Evolutionary conservation across 768 basidiomycete species (phyloP).

Genomic region (Tulasnella sp.): DNA sequence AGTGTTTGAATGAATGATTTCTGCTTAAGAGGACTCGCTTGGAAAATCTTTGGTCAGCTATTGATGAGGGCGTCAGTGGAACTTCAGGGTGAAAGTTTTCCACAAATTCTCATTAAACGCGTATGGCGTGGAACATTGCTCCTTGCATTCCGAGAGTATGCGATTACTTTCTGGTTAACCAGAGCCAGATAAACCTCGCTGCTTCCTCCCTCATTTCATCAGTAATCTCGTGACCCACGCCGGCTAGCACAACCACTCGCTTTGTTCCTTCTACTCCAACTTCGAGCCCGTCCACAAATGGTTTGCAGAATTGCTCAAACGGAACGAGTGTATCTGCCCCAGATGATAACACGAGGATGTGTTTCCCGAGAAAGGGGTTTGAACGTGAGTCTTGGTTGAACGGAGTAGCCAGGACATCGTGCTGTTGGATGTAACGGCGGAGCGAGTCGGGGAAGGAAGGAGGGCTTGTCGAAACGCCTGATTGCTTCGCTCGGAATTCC

Average conservation of each 20-base stretch:
- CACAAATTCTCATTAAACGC: no score
- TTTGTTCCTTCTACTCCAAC: constrained; percentile 56
- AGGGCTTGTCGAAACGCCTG: constrained; percentile 45
- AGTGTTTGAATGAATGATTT: no score
- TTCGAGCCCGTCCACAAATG: constrained; percentile 55
- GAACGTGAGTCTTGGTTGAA: constrained; percentile 41
- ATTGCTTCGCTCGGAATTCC: constrained; percentile 49
- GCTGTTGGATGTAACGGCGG: constrained; percentile 42
- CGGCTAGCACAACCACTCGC: constrained; percentile 51
- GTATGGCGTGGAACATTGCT: no score
- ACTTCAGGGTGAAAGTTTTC: no score
- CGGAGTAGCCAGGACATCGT: constrained; percentile 48
- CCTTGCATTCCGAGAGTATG: no score
- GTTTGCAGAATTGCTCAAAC: constrained; percentile 48
- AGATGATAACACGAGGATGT: constrained; percentile 69
- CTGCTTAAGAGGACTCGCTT: no score
- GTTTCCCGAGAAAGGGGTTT: constrained; percentile 68
- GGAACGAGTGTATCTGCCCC: constrained; percentile 64
- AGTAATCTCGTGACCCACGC: constrained; percentile 62
- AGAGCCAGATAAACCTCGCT: constrained; percentile 36
- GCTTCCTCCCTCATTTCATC: constrained; percentile 53
- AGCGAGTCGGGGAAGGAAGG: constrained; percentile 56
- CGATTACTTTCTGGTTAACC: neutral
- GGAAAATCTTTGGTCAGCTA: no score
- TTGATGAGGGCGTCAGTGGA: no score